Evolutionary conservation across 2,329 filamentous ascomycete species (phyloP).

Genomic region (Ramularia collo-cygni): DNA sequence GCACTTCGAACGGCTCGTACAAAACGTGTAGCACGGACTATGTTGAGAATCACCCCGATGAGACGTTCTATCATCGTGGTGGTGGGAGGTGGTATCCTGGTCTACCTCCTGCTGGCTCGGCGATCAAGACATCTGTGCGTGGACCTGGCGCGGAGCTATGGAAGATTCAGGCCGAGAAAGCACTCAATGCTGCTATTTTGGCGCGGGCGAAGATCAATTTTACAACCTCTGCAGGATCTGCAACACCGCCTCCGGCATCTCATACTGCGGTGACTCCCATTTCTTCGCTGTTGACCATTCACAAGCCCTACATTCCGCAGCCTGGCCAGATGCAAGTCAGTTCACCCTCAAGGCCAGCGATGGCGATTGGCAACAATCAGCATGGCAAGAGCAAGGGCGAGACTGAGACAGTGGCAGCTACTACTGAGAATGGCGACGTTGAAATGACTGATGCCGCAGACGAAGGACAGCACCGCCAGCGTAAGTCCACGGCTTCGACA

Average conservation of each 20-base stretch:
- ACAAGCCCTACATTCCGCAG: not conserved
- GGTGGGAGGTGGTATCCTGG: constrained; percentile 8
- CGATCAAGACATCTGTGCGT: constrained; percentile 4
- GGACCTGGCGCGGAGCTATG: constrained; percentile 2
- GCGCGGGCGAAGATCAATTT: too few relatives aligned
- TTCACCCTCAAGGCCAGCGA: too few relatives aligned
- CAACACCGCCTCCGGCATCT: not conserved
- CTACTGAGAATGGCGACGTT: not conserved
- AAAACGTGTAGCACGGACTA: not conserved
- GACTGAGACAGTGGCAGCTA: too few relatives aligned
- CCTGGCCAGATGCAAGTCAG: too few relatives aligned
- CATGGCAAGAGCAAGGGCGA: too few relatives aligned
- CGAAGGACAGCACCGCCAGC: too few relatives aligned
- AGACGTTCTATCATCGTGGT: constrained; percentile 15
- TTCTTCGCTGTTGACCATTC: constrained; percentile 1
- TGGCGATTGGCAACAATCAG: too few relatives aligned
- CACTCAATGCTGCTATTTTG: too few relatives aligned
- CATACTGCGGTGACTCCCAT: not conserved
- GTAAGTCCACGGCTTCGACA: too few relatives aligned
- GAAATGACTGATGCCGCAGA: constrained; percentile 6
- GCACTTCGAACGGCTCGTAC: too few relatives aligned
- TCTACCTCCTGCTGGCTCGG: constrained; percentile 4
- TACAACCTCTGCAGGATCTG: too few relatives aligned
- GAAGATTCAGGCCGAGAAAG: not conserved
- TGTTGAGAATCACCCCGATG: constrained; percentile 11